Evolutionary conservation across 805 yeast species (phyloP).

Genomic region (Deakozyma indianensis): DNA sequence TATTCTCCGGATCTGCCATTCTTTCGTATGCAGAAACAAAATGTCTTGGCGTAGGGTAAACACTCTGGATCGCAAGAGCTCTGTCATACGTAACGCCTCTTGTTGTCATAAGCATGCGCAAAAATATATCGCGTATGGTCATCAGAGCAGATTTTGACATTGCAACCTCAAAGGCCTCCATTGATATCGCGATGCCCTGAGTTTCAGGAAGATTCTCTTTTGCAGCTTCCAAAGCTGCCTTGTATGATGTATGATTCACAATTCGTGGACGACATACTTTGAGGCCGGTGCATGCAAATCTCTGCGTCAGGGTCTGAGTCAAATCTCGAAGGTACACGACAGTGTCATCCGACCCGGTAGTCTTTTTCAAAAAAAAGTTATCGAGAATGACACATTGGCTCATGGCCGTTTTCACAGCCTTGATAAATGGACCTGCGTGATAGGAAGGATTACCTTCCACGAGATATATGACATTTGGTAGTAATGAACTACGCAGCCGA

Average conservation of each 20-base stretch:
- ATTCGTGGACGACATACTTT: slow-evolving; percentile 36
- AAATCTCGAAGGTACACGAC: slow-evolving; percentile 39
- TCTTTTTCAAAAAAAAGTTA: slow-evolving; percentile 51
- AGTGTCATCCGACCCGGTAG: slow-evolving; percentile 63
- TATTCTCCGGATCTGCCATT: slow-evolving; percentile 18
- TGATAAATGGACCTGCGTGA: slow-evolving; percentile 14
- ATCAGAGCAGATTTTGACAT: slow-evolving; percentile 55
- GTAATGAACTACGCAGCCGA: slow-evolving; percentile 55
- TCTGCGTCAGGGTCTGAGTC: slow-evolving; percentile 29
- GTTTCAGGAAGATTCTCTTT: slow-evolving; percentile 25
- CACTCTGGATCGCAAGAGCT: slow-evolving; percentile 60
- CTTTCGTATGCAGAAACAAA: slow-evolving; percentile 35
- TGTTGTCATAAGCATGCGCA: slow-evolving; percentile 63
- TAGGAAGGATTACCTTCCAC: slow-evolving; percentile 45
- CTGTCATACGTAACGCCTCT: slow-evolving; percentile 76
- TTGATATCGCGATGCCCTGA: slow-evolving; percentile 18
- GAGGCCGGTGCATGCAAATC: slow-evolving; percentile 24
- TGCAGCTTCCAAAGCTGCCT: slow-evolving; percentile 10
- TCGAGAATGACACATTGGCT: slow-evolving; percentile 53
- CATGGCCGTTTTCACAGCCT: slow-evolving; percentile 50
- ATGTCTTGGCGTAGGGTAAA: slow-evolving; percentile 53
- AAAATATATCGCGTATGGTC: slow-evolving; percentile 63
- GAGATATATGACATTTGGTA: slow-evolving; percentile 55
- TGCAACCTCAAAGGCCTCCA: slow-evolving; percentile 44
- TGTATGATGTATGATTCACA: slow-evolving; percentile 30